These are phyloP conservation scores for Aspergillus leporis DNA, from an alignment of 495 filamentous ascomycete genomes.

Conservation along the genomic window DNA sequence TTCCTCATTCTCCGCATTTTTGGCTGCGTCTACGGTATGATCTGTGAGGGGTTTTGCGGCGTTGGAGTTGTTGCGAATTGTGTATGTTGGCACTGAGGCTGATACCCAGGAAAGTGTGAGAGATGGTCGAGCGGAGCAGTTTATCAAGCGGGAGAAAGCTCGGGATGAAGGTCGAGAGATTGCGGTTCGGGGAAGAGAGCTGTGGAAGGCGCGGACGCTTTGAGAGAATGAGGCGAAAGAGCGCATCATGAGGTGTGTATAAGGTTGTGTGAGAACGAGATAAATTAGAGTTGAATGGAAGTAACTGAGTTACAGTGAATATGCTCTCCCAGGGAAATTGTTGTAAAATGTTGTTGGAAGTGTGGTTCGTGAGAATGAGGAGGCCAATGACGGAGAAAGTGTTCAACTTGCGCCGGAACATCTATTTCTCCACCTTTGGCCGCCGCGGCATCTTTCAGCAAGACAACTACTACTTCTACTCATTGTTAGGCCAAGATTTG, in stretches of 20 bases:
- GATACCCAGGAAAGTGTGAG: constrained; percentile 4
- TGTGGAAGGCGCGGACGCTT: constrained; percentile 18
- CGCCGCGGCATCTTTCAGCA: constrained; percentile 21
- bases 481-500: neutral
- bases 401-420: constrained; percentile 25
- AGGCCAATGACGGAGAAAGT: constrained; percentile 3
- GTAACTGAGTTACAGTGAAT: neutral
- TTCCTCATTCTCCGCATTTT: constrained; percentile 33
- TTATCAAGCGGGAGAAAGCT: constrained; percentile 20
- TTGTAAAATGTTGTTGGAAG: neutral
- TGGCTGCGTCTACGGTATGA: constrained; percentile 20
- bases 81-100: constrained; percentile 3
- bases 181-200: constrained; percentile 17
- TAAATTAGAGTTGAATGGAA: neutral
- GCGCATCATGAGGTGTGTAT: constrained; percentile 10
- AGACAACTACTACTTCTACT: neutral
- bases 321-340: neutral
- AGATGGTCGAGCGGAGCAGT: constrained; percentile 9
- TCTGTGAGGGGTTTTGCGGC: constrained; percentile 34
- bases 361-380: neutral
- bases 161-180: constrained; percentile 14
- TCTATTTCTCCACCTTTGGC: constrained; percentile 23
- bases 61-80: constrained; percentile 34
- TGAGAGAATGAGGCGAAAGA: constrained; percentile 13
- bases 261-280: neutral